Percentiles rank a stretch among this genome's conserved stretches.
Conservation (phyloP, 192 early-diverging fungal species). For the Rhizophagus sp. region DNA sequence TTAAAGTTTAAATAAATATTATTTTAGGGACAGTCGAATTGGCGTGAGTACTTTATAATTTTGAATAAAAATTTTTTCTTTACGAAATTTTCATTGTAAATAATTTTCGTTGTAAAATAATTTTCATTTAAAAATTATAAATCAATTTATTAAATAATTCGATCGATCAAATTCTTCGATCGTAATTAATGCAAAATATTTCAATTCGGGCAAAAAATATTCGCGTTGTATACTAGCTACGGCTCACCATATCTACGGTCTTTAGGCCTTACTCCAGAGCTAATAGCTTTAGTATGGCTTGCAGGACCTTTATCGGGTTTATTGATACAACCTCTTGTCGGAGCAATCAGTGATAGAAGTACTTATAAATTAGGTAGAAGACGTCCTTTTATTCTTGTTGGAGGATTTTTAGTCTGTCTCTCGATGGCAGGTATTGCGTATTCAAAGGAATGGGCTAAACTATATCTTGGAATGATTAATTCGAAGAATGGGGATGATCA, state of each 20-base stretch:
- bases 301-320: slow-evolving; percentile 78
- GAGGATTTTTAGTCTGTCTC: slow-evolving; percentile 61
- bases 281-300: slow-evolving; percentile 79
- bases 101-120: neutral
- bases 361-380: slow-evolving; percentile 74
- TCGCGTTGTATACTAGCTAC: slow-evolving; percentile 45
- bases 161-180: neutral
- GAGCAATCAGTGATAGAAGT: slow-evolving; percentile 78
- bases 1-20: slow-evolving; percentile 1
- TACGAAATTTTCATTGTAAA: too few species aligned
- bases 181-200: neutral
- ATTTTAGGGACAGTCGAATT: slow-evolving; percentile 71
- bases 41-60: slow-evolving; percentile 36
- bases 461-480: slow-evolving; percentile 15
- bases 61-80: neutral
- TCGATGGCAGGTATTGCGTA: slow-evolving; percentile 76
- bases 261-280: slow-evolving; percentile 60
- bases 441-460: slow-evolving; percentile 61
- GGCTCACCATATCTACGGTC: slow-evolving; percentile 74
- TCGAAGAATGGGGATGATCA: neutral
- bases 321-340: slow-evolving; percentile 75
- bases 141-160: slow-evolving; percentile 6
- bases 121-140: neutral
- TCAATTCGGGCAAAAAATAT: neutral
- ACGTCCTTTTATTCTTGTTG: slow-evolving; percentile 80